These are phyloP conservation scores for Boletales sp. DNA, from an alignment of 768 basidiomycete species.

Conservation along the genomic window DNA sequence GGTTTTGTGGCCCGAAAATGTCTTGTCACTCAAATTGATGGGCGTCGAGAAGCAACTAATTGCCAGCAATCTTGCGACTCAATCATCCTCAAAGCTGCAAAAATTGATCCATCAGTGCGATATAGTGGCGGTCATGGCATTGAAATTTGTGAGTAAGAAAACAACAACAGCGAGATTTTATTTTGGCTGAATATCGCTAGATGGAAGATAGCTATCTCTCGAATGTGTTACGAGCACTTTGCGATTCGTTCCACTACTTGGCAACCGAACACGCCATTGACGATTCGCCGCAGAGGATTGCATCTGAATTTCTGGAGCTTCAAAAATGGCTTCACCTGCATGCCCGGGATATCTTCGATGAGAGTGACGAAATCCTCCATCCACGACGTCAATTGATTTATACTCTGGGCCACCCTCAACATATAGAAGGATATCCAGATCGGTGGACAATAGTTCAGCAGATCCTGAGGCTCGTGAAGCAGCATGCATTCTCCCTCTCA, in stretches of 20 bases:
- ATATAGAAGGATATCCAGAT: background rate
- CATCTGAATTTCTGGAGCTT: background rate
- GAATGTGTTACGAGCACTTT: too few species aligned
- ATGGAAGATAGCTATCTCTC: too few species aligned
- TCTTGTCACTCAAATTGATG: background rate
- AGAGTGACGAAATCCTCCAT: conserved; percentile 21
- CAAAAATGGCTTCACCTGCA: conserved; percentile 15
- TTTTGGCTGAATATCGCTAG: too few species aligned
- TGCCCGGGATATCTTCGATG: conserved; percentile 17
- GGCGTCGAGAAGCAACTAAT: conserved; percentile 7
- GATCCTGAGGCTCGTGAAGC: background rate
- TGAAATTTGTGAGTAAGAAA: too few species aligned
- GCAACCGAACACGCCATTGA: background rate
- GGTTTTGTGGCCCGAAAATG: background rate
- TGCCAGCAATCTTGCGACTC: conserved; percentile 31
- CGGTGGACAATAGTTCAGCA: background rate
- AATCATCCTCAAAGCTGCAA: conserved; percentile 11
- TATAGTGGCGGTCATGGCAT: too few species aligned
- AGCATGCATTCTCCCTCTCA: background rate
- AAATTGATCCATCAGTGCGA: background rate
- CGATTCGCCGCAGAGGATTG: background rate
- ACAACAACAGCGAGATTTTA: too few species aligned
- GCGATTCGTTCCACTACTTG: background rate
- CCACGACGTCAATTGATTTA: background rate
- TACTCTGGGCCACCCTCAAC: background rate